Conservation (phyloP, 805 yeast genomes). For the Candida nanaspora region DNA sequence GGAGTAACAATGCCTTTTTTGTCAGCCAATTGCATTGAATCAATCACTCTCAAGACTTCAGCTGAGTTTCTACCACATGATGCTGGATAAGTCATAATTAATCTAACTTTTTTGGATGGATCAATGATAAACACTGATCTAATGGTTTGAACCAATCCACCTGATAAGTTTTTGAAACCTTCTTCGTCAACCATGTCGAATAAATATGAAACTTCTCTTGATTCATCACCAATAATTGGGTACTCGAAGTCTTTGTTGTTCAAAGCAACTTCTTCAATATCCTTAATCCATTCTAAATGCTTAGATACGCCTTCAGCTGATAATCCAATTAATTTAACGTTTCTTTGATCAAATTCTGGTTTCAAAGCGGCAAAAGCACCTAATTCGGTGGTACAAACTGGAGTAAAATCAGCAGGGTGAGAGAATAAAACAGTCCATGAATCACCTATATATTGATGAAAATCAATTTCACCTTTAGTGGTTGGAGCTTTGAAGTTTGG, state of each 20-base stretch:
- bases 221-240: slow-evolving; percentile 88
- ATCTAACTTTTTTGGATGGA: slow-evolving; percentile 82
- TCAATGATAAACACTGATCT: slow-evolving; percentile 90
- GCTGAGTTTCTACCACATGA: slow-evolving; percentile 91
- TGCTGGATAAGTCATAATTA: slow-evolving; percentile 85
- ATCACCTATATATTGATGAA: slow-evolving; percentile 82
- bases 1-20: slow-evolving; percentile 82
- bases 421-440: slow-evolving; percentile 86
- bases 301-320: slow-evolving; percentile 78
- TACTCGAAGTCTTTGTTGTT: slow-evolving; percentile 65
- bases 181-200: slow-evolving; percentile 87
- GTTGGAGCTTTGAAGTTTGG: slow-evolving; percentile 85
- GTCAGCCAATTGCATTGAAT: slow-evolving; percentile 82
- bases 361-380: slow-evolving; percentile 89
- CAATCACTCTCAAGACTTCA: slow-evolving; percentile 86
- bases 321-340: slow-evolving; percentile 82
- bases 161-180: slow-evolving; percentile 65
- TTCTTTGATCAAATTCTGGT: slow-evolving; percentile 81
- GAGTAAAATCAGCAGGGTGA: slow-evolving; percentile 96
- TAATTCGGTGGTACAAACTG: slow-evolving; percentile 93
- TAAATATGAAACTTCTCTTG: slow-evolving; percentile 75
- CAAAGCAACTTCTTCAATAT: slow-evolving; percentile 75
- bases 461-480: slow-evolving; percentile 74
- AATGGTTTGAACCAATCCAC: slow-evolving; percentile 78
- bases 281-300: slow-evolving; percentile 84